phyloP scores from a whole-genome alignment of 1,284 basidiomycete species.

The Tremellales sp. region DNA sequence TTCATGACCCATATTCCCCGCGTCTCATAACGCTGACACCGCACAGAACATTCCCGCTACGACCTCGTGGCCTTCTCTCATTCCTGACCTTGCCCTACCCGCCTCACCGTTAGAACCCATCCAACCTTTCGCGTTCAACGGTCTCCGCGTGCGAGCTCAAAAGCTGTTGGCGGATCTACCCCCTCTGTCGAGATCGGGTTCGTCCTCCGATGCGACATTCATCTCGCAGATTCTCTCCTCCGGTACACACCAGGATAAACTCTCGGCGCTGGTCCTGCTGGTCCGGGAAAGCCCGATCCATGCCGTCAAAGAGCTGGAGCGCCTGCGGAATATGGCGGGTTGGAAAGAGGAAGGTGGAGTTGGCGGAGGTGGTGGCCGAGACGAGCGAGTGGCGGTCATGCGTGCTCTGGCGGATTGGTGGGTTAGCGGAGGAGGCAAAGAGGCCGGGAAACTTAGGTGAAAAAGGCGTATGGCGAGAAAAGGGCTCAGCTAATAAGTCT shows the following conservation, averaged over 20 bases:
- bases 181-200: conserved; percentile 33
- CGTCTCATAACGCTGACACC: neutral
- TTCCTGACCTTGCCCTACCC: conserved; percentile 28
- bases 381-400: conserved; percentile 84
- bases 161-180: conserved; percentile 34
- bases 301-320: conserved; percentile 76
- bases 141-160: conserved; percentile 29
- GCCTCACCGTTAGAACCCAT: conserved; percentile 21
- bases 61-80: conserved; percentile 32
- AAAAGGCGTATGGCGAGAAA: conserved; percentile 29
- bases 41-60: conserved; percentile 30
- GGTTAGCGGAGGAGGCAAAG: conserved; percentile 78
- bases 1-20: neutral
- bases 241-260: conserved; percentile 88
- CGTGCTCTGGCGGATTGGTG: conserved; percentile 96
- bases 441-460: conserved; percentile 70
- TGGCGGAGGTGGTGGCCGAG: conserved; percentile 58
- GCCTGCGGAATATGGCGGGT: conserved; percentile 71
- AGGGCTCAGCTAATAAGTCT: neutral
- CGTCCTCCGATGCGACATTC: conserved; percentile 70
- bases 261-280: conserved; percentile 86
- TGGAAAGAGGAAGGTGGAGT: conserved; percentile 56
- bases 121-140: conserved; percentile 24
- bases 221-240: conserved; percentile 75
- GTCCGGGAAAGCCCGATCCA: conserved; percentile 89